Evolutionary conservation across 257 asterid species (phyloP).

Genomic region (Solanum chiquidenum): DNA sequence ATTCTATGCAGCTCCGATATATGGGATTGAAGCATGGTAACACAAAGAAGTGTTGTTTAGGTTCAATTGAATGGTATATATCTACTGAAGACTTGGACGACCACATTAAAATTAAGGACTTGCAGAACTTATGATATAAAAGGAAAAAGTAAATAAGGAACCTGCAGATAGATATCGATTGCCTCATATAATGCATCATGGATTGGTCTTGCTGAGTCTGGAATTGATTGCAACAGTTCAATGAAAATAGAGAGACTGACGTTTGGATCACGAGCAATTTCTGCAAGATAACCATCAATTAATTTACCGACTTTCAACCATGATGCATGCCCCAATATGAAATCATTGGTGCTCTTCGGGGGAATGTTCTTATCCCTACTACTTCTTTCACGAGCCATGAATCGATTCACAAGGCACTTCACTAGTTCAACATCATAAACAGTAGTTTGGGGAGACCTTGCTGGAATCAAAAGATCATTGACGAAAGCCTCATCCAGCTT

Average conservation of each 20-base stretch:
- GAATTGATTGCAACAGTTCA: slow-evolving; percentile 49
- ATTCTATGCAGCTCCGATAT: neutral
- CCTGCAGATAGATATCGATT: slow-evolving; percentile 68
- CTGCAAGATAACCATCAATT: slow-evolving; percentile 56
- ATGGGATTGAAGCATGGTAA: neutral
- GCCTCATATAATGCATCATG: slow-evolving; percentile 74
- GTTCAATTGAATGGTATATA: neutral
- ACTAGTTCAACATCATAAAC: slow-evolving; percentile 66
- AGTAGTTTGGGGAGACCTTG: slow-evolving; percentile 56
- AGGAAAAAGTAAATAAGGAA: neutral
- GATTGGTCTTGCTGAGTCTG: slow-evolving; percentile 67
- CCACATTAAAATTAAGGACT: neutral
- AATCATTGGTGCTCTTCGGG: slow-evolving; percentile 19
- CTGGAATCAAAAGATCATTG: slow-evolving; percentile 60
- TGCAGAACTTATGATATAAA: neutral
- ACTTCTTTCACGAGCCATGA: slow-evolving; percentile 31
- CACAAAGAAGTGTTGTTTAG: neutral
- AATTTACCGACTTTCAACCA: slow-evolving; percentile 70
- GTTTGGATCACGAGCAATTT: slow-evolving; percentile 52
- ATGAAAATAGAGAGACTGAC: slow-evolving; percentile 39
- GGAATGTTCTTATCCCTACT: slow-evolving; percentile 15
- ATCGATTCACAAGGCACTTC: slow-evolving; percentile 41
- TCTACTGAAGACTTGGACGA: neutral
- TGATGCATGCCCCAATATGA: slow-evolving; percentile 50
- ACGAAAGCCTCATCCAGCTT: slow-evolving; percentile 79